Base-by-base conservation (phyloP, 768 basidiomycete genomes). In the Exidia glandulosa region DNA sequence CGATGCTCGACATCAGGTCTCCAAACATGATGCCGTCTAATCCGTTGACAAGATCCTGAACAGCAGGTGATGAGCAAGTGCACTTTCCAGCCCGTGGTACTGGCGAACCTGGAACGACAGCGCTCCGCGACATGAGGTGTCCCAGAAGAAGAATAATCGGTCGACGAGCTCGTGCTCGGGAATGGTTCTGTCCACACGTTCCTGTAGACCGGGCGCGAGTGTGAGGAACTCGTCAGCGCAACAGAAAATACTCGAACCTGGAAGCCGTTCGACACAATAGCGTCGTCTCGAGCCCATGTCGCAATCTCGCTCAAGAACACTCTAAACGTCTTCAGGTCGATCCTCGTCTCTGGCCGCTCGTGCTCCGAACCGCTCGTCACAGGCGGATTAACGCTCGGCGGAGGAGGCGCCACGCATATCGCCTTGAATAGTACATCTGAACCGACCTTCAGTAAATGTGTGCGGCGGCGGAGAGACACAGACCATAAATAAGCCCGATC, bases 121-220 rank as follows among this genome's bases (percentile, higher is more conserved):
- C 1, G 94, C 87, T 0, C 94, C 95, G 60, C 80, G 76, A 69
- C 81, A 83, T 23, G 85, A 81, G 2, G 76, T 80, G 74, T 99
- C 96, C 95, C 95, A 99, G 68, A 90, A 92, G 74, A 80, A 93
- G 75, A 96, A 99, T 56, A 99, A 72, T 27, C 94, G 78, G 67
- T 97, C 92, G 59, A 98, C 90, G 60, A 99, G 79, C 66, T 96
- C 94, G 66, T 98, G 96, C 62, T 99, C 96, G 33, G 92, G 93
- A n/a, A 95, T 79, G 66, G 86, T 82, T 56, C 90, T 81, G 67
- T 96, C 92, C 27, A 92, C 76, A 56, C 96, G 85, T 82, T 90
- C 86, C 89, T 91, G 67, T 30, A 62, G 32, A 47, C n/a, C 62
- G 56, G 32, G 14, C 14, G n/a, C 52, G 14, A 34, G 13, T 30